Evolutionary conservation across 2,329 filamentous ascomycete species (phyloP), one percentile per base, ranked within the genome.

Genomic region (Alternaria gansuensis): DNA sequence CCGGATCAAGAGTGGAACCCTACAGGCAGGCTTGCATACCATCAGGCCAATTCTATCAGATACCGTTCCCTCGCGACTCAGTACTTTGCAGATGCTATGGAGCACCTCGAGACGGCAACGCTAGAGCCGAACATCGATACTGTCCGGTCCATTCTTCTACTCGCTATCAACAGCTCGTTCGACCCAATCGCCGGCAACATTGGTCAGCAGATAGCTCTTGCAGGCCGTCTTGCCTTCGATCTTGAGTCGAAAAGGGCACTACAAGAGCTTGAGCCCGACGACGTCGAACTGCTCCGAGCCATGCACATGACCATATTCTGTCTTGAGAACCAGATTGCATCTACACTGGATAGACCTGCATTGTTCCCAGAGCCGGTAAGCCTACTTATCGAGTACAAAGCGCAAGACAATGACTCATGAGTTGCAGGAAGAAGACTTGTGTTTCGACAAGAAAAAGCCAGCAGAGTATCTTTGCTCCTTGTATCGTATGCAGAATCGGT

Each of bases 221-320:
- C 75, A 3, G 65, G 71, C 7, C 68, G 75, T n/a, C 64, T 77
- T 14, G 71, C 71, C 6, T 68, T 76, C 36, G 66, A 71, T 24
- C 63, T 77, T 1, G 70, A 75, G 52, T 65, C 66, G 2, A 71
- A 68, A 51, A 55, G 65, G 3, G 68, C 74, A 14, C 24, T 64
- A 39, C 71, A 74, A 24, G 74, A 72, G n/a, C 53, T 70, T 21
- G 60, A 58, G 7, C 59, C 66, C 9, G 63, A 61, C 5, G 69
- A 75, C 9, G 40, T 60, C 1, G 57, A 64, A 17, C 59, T 71
- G 54, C 59, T 77, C 13, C 63, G 62, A 7, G 69, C 69, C 17
- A 76, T 77, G 71, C 73, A 76, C 23, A 71, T 69, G 59, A 72
- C 74, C 23, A 75, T 77, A 13, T 77, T 75, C 50, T 70, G 69